Percentiles rank a stretch among this genome's conserved stretches.
These are phyloP conservation scores for Ajuga reptans DNA, from an alignment of 305 asterid genomes.

Conservation along the genomic window DNA sequence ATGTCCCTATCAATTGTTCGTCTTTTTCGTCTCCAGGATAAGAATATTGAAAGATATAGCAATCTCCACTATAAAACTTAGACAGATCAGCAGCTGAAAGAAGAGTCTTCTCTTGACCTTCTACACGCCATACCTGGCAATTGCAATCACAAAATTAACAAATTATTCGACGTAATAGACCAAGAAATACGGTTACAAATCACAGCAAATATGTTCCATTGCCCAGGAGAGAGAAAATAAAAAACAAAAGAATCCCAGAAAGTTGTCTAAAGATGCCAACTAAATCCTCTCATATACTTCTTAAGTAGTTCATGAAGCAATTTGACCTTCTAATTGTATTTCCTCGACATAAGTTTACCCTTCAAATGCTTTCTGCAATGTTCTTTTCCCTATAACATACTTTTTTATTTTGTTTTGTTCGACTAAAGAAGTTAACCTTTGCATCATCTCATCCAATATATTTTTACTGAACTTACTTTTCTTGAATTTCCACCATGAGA, in stretches of 20 bases:
- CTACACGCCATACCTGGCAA: constrained; percentile 69
- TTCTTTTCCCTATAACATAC: not conserved
- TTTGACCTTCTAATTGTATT: not conserved
- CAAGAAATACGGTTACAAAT: constrained; percentile 13
- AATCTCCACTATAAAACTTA: constrained; percentile 71
- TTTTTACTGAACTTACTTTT: not conserved
- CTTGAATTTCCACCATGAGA: not conserved
- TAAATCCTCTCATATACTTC: constrained; percentile 6
- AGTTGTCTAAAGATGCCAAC: not conserved
- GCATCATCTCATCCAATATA: not conserved
- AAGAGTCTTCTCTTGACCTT: constrained; percentile 46
- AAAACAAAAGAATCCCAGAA: not conserved
- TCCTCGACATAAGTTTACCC: not conserved
- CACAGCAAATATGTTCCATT: not conserved
- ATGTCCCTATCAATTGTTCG: constrained; percentile 61
- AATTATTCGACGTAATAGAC: constrained; percentile 16
- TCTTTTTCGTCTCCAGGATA: constrained; percentile 65
- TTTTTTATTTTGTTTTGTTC: not conserved
- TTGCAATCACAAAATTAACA: constrained; percentile 17
- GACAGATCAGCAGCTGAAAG: constrained; percentile 46
- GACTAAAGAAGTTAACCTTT: not conserved
- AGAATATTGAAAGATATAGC: constrained; percentile 70
- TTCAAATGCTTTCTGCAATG: not conserved
- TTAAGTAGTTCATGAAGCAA: constrained; percentile 9
- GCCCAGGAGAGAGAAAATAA: not conserved